A percentile compares a stretch with the other conserved stretches of the same genome.
Conservation (phyloP, 306 rosid genomes). For the Cucurbita maxima region DNA sequence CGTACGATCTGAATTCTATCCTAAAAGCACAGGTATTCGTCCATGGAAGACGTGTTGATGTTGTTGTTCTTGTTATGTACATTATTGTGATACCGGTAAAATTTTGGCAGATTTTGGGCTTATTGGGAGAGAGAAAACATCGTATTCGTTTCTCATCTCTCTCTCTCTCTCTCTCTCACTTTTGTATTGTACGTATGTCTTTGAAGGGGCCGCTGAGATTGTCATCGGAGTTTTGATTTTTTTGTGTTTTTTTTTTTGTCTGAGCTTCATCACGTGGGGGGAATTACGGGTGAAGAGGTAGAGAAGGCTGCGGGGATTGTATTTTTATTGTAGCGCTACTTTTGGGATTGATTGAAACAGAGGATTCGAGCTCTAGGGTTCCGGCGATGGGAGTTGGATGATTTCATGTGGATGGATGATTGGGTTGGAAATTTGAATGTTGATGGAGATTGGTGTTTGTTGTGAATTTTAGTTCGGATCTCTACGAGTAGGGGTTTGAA, state of each 20-base stretch:
- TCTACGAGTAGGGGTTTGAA: constrained; percentile 30
- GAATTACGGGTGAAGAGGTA: neutral
- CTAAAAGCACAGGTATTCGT: neutral
- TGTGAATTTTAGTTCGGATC: constrained; percentile 56
- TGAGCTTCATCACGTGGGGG: neutral
- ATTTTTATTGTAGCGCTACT: neutral
- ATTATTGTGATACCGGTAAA: neutral
- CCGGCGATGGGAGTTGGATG: constrained; percentile 1
- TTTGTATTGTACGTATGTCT: neutral
- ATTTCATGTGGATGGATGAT: neutral
- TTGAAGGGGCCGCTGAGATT: neutral
- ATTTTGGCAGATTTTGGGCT: neutral
- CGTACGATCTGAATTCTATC: neutral
- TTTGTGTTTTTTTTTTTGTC: neutral
- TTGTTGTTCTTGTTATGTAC: neutral
- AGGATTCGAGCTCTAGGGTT: constrained; percentile 6
- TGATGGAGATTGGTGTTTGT: constrained; percentile 30
- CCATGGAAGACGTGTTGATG: neutral
- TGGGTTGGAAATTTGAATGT: constrained; percentile 21
- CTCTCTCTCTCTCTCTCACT: neutral
- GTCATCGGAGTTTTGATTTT: neutral
- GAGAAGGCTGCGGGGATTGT: neutral
- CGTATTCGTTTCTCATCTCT: neutral
- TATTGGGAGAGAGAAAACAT: constrained; percentile 4
- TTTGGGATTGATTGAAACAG: neutral